Percentiles rank a stretch among this genome's conserved stretches.
phyloP scores from a whole-genome alignment of 2,329 filamentous ascomycete species.

The Diaporthe amygdali region DNA sequence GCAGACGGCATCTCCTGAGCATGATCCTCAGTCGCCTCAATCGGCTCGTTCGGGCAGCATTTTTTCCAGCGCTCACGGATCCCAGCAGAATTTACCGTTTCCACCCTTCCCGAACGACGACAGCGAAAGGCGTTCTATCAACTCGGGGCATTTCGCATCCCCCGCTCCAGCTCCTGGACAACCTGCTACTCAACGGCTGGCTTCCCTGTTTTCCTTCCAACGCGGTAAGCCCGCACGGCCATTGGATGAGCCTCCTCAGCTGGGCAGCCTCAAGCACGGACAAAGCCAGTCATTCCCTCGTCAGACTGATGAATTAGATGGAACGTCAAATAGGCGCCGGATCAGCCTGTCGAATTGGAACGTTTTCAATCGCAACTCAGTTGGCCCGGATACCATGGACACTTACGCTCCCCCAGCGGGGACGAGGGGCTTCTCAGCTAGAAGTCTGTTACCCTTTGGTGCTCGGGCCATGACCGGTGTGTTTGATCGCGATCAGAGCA shows the following conservation, averaged over 20 bases:
- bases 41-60: constrained; percentile 64
- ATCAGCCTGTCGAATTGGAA: constrained; percentile 65
- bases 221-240: constrained; percentile 68
- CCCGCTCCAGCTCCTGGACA: constrained; percentile 40
- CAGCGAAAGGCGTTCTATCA: constrained; percentile 49
- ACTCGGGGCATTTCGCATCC: constrained; percentile 44
- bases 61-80: constrained; percentile 67
- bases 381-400: constrained; percentile 50
- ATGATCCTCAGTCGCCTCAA: constrained; percentile 63
- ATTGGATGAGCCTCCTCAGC: constrained; percentile 63
- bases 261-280: constrained; percentile 72
- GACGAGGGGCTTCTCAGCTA: constrained; percentile 45
- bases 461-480: constrained; percentile 54
- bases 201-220: constrained; percentile 61
- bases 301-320: constrained; percentile 61
- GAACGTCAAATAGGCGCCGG: constrained; percentile 57
- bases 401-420: constrained; percentile 34
- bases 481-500: constrained; percentile 60
- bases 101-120: constrained; percentile 52
- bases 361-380: constrained; percentile 60
- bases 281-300: constrained; percentile 82
- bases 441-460: constrained; percentile 53
- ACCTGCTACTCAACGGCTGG: constrained; percentile 48
- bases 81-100: constrained; percentile 62
- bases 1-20: constrained; percentile 39